phyloP scores from a whole-genome alignment of 2,329 filamentous ascomycete genomes.

The Aspergillus spinulosporus region DNA sequence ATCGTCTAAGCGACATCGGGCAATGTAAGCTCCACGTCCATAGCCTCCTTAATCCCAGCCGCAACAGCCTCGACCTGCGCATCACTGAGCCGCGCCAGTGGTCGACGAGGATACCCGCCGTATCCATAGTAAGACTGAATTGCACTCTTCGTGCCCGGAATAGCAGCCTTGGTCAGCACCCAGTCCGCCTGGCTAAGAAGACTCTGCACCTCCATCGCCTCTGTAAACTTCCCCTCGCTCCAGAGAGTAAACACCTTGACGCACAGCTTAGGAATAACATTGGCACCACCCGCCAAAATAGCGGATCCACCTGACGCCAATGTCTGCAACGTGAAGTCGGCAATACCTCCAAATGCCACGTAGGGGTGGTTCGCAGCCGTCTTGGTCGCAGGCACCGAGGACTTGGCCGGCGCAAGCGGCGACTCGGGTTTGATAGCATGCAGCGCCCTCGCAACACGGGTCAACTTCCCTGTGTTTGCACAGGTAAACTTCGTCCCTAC shows the following conservation, averaged over 20 bases:
- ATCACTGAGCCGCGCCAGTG: constrained; percentile 44
- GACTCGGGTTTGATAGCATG: constrained; percentile 65
- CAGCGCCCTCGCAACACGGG: constrained; percentile 72
- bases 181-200: constrained; percentile 76
- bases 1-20: constrained; percentile 36
- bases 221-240: constrained; percentile 69
- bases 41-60: constrained; percentile 37
- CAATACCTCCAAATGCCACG: constrained; percentile 86
- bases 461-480: constrained; percentile 85
- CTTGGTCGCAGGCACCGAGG: constrained; percentile 29
- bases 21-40: constrained; percentile 38
- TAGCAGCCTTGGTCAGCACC: constrained; percentile 79
- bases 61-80: constrained; percentile 33
- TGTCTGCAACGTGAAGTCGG: constrained; percentile 83
- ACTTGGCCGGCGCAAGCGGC: constrained; percentile 31
- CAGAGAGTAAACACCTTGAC: constrained; percentile 79
- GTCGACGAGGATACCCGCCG: constrained; percentile 72
- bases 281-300: constrained; percentile 84
- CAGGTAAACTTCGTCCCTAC: constrained; percentile 90
- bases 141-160: constrained; percentile 81
- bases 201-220: constrained; percentile 75
- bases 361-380: constrained; percentile 52
- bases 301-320: constrained; percentile 76
- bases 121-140: constrained; percentile 83
- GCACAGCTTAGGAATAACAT: constrained; percentile 82